Evolutionary conservation across 331 rosid species (phyloP).

Genomic region (Acacia pycnantha): DNA sequence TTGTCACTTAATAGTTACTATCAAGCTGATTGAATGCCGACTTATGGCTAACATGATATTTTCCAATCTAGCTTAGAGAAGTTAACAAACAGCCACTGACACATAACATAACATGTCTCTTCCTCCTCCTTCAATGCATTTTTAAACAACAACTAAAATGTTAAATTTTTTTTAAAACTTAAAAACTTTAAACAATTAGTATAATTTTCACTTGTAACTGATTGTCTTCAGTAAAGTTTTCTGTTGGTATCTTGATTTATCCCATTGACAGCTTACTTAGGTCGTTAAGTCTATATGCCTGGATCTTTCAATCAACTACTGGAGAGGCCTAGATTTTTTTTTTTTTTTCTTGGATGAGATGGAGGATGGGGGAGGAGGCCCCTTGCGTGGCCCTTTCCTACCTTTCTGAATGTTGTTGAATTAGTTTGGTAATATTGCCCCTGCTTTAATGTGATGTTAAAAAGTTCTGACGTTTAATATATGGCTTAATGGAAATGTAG

Average conservation of each 20-base stretch:
- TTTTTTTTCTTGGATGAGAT: neutral
- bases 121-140: neutral
- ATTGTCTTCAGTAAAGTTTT: conserved; percentile 6
- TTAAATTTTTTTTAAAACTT: neutral
- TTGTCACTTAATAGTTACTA: conserved; percentile 26
- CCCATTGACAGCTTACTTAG: conserved; percentile 2
- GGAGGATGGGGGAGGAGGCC: neutral
- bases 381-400: neutral
- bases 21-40: conserved; percentile 23
- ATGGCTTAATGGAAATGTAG: conserved; percentile 44
- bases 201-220: neutral
- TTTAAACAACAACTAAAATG: neutral
- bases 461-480: conserved; percentile 29
- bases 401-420: neutral
- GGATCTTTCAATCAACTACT: neutral
- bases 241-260: conserved; percentile 18
- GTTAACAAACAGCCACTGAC: conserved; percentile 3
- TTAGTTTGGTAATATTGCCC: neutral
- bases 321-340: neutral
- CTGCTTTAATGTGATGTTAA: conserved; percentile 12
- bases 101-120: neutral
- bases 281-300: conserved; percentile 9
- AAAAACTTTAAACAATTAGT: neutral
- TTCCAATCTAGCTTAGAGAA: conserved; percentile 2
- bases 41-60: conserved; percentile 8